Evolutionary conservation across 225 moss, liverwort and hornwort genomes (phyloP), one percentile per base, ranked within the genome.

Genomic region (Rhytidiadelphus loreus): DNA sequence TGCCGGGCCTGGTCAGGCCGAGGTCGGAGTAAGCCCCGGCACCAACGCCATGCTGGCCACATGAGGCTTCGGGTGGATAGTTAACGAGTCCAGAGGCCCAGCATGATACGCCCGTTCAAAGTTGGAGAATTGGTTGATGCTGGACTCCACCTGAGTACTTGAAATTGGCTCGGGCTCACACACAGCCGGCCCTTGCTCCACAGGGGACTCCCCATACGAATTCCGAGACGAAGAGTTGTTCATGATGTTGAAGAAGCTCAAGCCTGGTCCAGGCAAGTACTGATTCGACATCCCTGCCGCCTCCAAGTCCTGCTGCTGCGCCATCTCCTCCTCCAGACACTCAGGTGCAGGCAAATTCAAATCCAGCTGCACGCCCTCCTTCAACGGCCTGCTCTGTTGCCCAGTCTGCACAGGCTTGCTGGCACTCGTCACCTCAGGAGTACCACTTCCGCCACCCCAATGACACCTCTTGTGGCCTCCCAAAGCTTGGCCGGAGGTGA

Each of bases 381-480:
- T 97, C 55, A 94, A 70, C 46, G 92, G 75, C 92, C 93, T 90
- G 87, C 90, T 92, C 57, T 88, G 92, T 48, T 93, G 93, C 46
- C 66, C 83, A 8, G 88, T 90, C 91, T 90, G 80, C 88, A 86
- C 88, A 17, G 85, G 90, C 87, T 87, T 89, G 50, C 55, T 82
- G 4, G 89, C 82, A 37, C 89, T 92, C 65, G 89, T 90, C 32
- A 90, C 92, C 87, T 96, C 96, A 8, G 94, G 93, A 33, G 93
- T 92, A 30, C 92, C 92, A 64, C 85, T 92, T 22, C 95, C 95
- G 16, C 92, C 95, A 55, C 97, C 95, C 95, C 95, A 99, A 24
- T 99, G 99, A 83, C 99, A 97, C 82, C 99, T 82, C 97, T 99
- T 99, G 91, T 99, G 99, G 35, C 99, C 99, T 64, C 99, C 99